Evolutionary conservation across 768 basidiomycete genomes (phyloP).

Genomic region (Lactifluus pinguis): DNA sequence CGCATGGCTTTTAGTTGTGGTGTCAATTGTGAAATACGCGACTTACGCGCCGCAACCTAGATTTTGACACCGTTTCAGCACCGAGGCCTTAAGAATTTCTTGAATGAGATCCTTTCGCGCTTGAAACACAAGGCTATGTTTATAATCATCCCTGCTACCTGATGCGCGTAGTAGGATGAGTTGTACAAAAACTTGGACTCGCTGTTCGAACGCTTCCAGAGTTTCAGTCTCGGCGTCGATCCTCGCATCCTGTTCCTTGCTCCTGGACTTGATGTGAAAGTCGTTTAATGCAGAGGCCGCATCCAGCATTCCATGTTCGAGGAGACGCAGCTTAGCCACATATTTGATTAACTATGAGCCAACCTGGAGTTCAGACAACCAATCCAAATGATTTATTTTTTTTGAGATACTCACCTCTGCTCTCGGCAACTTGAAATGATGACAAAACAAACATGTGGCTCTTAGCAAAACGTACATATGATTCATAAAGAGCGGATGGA

Average conservation of each 20-base stretch:
- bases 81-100: constrained; percentile 67
- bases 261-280: constrained; percentile 38
- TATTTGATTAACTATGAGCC: constrained; percentile 63
- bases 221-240: constrained; percentile 37
- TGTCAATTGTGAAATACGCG: background rate
- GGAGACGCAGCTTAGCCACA: constrained; percentile 72
- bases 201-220: constrained; percentile 49
- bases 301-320: constrained; percentile 83
- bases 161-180: constrained; percentile 37
- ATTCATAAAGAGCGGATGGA: constrained; percentile 91
- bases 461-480: constrained; percentile 84
- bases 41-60: constrained; percentile 73
- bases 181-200: constrained; percentile 59
- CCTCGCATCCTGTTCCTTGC: constrained; percentile 28
- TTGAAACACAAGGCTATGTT: constrained; percentile 82
- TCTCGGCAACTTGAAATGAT: constrained; percentile 75
- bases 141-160: constrained; percentile 72
- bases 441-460: constrained; percentile 89
- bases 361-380: background rate
- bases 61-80: constrained; percentile 69
- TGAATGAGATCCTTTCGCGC: constrained; percentile 72
- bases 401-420: constrained; percentile 43
- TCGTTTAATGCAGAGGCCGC: constrained; percentile 73
- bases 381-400: constrained; percentile 18
- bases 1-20: background rate